Evolutionary conservation across 2,329 filamentous ascomycete genomes (phyloP), one percentile per base, ranked within the genome.

Genomic region (Microdochium bolleyi): DNA sequence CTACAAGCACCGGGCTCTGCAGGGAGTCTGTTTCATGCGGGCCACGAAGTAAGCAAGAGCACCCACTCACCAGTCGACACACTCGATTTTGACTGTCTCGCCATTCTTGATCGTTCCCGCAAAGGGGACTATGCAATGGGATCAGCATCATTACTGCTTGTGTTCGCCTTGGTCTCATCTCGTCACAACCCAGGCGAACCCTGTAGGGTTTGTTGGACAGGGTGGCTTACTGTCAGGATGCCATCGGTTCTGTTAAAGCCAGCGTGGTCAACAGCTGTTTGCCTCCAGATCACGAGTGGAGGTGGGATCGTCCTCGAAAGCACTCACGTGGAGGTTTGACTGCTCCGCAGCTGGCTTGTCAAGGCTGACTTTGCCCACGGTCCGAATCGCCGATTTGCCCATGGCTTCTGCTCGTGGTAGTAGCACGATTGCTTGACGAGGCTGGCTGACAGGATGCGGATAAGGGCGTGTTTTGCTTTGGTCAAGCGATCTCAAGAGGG

Each of bases 61-160:
- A 8, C 14, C 2, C n/a, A 51, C 59, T 54, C 61, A 68, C 84
- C 89, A 95, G 71, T 95, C 89, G 8, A 94, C 75, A 63, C 92
- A 96, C 75, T 96, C 89, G 58, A 96, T 95, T 70, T 95, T 95
- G 59, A 96, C 91, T 0, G 88, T 88, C 71, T 96, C 92, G 27
- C 85, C 86, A 63, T 92, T 84, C 61, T 87, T 84, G 62, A 96
- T 90, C 1, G 79, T 83, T 30, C 77, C 87, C 50, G 77, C 79
- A 53, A 79, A 82, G 0, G 92, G 92, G 51, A 95, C 89, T 94
- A 55, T 3, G 37, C 51, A 38, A 44, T 38, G 52, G 44, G 50
- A 50, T 54, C 51, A 51, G 25, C 37, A 16, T 37, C 27, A n/a
- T 14, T 5, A 2, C 21, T 52, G 22, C 19, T 52, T 25, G 7